phyloP scores from a whole-genome alignment of 805 yeast species.

The Saccharomycopsis sp. region DNA sequence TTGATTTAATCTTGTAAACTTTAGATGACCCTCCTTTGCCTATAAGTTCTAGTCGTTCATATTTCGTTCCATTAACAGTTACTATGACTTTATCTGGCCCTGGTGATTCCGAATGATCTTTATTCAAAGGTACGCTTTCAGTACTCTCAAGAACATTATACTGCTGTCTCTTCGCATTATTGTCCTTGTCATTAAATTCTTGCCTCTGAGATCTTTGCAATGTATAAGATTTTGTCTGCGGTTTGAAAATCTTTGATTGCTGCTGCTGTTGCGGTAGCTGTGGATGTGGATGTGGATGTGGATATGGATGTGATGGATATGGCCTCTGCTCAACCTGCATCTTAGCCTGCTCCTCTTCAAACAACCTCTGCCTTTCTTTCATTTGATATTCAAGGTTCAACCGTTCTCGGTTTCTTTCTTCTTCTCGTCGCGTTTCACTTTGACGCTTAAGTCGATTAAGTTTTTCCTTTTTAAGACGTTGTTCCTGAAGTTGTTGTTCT shows the following conservation, averaged over 20 bases:
- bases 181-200: not conserved
- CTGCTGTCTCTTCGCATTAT: not conserved
- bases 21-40: conserved; percentile 93
- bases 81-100: not conserved
- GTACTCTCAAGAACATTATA: conserved; percentile 4
- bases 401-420: not conserved
- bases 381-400: not conserved
- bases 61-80: conserved; percentile 49
- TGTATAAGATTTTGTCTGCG: no score
- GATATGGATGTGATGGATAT: not conserved
- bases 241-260: not conserved
- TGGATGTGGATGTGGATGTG: not conserved
- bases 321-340: not conserved
- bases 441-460: not conserved
- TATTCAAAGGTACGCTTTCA: conserved; percentile 24
- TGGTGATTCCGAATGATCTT: conserved; percentile 8
- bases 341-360: not conserved
- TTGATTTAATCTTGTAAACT: conserved; percentile 69
- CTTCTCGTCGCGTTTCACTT: conserved; percentile 1
- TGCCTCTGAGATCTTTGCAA: no score
- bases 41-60: conserved; percentile 67
- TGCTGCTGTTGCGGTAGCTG: not conserved
- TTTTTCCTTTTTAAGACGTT: conserved; percentile 5
- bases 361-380: not conserved
- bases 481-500: not conserved